Percentiles rank a stretch among this genome's conserved stretches.
Conservation (phyloP, 345 rosid species). For the Boechera retrofracta region DNA sequence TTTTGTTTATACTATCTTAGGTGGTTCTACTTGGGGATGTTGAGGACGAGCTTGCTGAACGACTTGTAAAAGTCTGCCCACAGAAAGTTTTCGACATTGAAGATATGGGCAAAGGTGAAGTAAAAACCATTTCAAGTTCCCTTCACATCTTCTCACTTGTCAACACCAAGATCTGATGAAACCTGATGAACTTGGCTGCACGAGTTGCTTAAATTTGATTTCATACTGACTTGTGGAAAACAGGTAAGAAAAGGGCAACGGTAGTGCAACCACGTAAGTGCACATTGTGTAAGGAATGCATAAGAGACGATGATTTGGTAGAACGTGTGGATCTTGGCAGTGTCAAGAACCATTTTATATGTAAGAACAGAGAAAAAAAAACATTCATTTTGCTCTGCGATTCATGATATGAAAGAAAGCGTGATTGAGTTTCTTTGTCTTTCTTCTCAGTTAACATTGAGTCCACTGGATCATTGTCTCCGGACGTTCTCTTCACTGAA, state of each 20-base stretch:
- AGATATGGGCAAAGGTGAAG: conserved; percentile 83
- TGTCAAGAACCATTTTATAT: conserved; percentile 85
- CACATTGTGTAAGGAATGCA: conserved; percentile 83
- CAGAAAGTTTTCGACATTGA: conserved; percentile 87
- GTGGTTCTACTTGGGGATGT: conserved; percentile 65
- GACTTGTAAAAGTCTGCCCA: conserved; percentile 72
- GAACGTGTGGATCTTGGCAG: conserved; percentile 65
- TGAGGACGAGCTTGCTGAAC: conserved; percentile 66
- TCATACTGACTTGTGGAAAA: conserved; percentile 23
- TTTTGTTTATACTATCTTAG: conserved; percentile 46
- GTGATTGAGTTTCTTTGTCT: neutral
- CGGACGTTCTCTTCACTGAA: conserved; percentile 79
- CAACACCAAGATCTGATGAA: neutral
- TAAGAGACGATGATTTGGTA: conserved; percentile 55
- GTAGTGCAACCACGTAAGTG: conserved; percentile 80
- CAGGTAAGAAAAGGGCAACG: conserved; percentile 81
- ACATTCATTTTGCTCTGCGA: neutral
- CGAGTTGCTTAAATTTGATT: neutral
- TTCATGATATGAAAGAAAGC: neutral
- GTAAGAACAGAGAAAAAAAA: conserved; percentile 51
- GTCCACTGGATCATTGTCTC: conserved; percentile 87
- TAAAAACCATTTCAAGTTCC: conserved; percentile 9
- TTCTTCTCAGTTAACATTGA: conserved; percentile 71
- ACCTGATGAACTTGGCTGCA: neutral
- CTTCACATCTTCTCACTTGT: neutral